Evolutionary conservation across 2,329 filamentous ascomycete genomes (phyloP).

Genomic region (Trichoderma endophyticum): DNA sequence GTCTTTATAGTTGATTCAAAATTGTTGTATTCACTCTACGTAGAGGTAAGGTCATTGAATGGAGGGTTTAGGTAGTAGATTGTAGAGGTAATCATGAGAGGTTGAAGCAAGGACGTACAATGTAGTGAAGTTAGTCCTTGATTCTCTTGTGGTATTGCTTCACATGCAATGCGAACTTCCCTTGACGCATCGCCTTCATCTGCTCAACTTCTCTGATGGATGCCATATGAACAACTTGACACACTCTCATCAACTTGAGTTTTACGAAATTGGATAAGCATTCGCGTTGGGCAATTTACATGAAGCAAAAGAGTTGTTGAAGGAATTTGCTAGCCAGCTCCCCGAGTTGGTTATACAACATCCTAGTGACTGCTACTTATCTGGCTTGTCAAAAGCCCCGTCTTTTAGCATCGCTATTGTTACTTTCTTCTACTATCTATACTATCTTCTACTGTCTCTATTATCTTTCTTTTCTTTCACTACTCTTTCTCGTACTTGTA

Average conservation of each 20-base stretch:
- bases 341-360: too few relatives aligned
- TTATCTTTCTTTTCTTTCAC: too few relatives aligned
- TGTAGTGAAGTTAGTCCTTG: background rate
- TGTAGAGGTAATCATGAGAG: background rate
- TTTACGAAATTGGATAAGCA: background rate
- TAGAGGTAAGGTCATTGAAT: background rate
- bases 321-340: background rate
- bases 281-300: background rate
- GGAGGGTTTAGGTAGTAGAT: background rate
- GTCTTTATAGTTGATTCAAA: background rate
- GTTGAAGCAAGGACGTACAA: background rate
- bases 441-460: too few relatives aligned
- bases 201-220: background rate
- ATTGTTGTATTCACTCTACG: background rate
- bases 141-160: background rate
- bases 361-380: too few relatives aligned
- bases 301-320: background rate
- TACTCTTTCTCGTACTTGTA: too few relatives aligned
- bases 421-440: too few relatives aligned
- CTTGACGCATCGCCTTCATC: background rate
- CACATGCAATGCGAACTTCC: too few relatives aligned
- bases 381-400: too few relatives aligned
- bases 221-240: background rate
- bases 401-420: too few relatives aligned
- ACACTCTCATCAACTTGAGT: background rate